Evolutionary conservation across 2,329 filamentous ascomycete genomes (phyloP).

Genomic region (Ophiostoma angusticollis): DNA sequence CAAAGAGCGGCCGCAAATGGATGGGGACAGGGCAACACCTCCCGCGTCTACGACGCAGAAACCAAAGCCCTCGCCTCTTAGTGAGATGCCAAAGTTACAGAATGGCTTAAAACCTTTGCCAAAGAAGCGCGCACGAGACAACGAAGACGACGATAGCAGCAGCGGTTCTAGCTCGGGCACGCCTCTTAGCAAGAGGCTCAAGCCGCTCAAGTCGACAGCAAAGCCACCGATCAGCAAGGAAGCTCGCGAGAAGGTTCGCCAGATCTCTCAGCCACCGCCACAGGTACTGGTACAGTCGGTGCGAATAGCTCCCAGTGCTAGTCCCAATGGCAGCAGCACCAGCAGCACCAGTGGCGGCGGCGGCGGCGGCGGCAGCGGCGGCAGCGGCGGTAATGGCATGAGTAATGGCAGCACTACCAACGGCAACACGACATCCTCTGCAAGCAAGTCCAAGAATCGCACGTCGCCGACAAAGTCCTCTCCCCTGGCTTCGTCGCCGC

Average conservation of each 20-base stretch:
- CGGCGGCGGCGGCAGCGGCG: neutral
- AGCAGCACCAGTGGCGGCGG: conserved; percentile 4
- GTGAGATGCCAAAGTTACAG: conserved; percentile 10
- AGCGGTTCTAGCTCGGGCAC: conserved; percentile 48
- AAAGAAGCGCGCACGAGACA: conserved; percentile 39
- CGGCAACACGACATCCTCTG: neutral
- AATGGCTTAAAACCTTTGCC: conserved; percentile 21
- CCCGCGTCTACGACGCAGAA: conserved; percentile 10
- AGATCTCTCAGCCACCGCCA: neutral
- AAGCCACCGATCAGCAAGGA: conserved; percentile 5
- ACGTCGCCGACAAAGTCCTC: conserved; percentile 51
- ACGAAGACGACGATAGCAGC: conserved; percentile 39
- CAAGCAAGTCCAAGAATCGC: conserved; percentile 31
- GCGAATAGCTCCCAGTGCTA: conserved; percentile 30
- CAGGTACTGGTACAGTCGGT: too few relatives aligned
- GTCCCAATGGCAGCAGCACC: conserved; percentile 19
- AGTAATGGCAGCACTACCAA: neutral
- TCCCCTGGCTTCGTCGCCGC: conserved; percentile 51
- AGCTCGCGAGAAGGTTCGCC: neutral
- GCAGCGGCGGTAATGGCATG: neutral
- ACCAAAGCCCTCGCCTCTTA: conserved; percentile 7
- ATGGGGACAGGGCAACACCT: neutral
- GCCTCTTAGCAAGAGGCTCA: conserved; percentile 45
- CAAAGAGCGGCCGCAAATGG: conserved; percentile 11
- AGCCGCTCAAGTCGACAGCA: conserved; percentile 22